A percentile compares a stretch with the other conserved stretches of the same genome.
phyloP scores from a whole-genome alignment of 1,284 basidiomycete genomes.

The Mrakiaceae sp. region DNA sequence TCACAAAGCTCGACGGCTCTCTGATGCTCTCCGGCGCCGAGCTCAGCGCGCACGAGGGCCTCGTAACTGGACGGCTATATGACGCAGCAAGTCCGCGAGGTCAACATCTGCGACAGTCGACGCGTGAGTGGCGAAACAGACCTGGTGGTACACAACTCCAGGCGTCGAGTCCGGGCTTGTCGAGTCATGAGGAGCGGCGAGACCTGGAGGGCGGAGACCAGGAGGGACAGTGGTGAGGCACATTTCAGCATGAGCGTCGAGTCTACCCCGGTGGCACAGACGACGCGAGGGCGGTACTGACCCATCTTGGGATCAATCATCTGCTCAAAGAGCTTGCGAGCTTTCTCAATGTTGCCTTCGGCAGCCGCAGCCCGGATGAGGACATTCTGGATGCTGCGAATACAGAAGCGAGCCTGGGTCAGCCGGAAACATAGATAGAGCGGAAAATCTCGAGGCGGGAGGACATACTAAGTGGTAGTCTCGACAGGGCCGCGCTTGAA shows the following conservation, averaged over 20 bases:
- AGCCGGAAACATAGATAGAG: no score
- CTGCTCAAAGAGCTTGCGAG: constrained; percentile 70
- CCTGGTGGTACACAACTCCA: constrained; percentile 68
- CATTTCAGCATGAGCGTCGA: background rate
- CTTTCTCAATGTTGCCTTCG: constrained; percentile 54
- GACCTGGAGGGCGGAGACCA: constrained; percentile 40
- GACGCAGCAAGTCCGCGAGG: constrained; percentile 2
- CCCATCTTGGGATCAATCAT: constrained; percentile 56
- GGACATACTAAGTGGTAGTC: constrained; percentile 67
- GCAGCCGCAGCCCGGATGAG: constrained; percentile 81
- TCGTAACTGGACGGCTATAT: constrained; percentile 76
- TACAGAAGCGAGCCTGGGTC: no score
- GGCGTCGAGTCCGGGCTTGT: constrained; percentile 38
- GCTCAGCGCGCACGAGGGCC: constrained; percentile 86
- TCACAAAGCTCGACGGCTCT: constrained; percentile 60
- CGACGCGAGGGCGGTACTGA: constrained; percentile 4
- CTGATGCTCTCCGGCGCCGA: constrained; percentile 61
- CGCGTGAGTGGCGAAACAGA: constrained; percentile 35
- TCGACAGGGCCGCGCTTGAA: constrained; percentile 58
- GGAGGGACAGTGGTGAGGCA: background rate
- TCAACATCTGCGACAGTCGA: constrained; percentile 22
- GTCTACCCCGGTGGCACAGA: background rate
- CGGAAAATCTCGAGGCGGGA: constrained; percentile 3
- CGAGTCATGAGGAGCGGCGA: constrained; percentile 84
- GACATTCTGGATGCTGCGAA: constrained; percentile 59